Evolutionary conservation across 192 early-diverging fungal genomes (phyloP), one percentile per base, ranked within the genome.

Genomic region (Radiomyces spectabilis): DNA sequence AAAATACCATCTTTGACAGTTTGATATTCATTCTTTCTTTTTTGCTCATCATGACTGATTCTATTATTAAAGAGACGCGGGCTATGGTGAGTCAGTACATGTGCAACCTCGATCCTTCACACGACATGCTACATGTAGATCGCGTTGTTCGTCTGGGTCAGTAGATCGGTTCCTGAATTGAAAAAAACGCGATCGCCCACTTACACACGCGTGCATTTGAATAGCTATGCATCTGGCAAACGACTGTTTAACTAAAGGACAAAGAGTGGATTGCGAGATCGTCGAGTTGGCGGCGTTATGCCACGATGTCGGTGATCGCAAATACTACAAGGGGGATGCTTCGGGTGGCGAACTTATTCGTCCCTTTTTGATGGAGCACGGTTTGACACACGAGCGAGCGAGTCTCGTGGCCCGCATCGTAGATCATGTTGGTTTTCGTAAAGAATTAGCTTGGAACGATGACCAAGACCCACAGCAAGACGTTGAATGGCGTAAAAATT

Each of bases 271-370:
- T 41, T 21, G 71, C 9, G 65, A 82, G 8, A 51, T 86, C 0
- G 82, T 84, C 8, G 79, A 79, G 40, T 53, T 86, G n/a, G 82
- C 84, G 0, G 82, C 80, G 4, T 67, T 86, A 4, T 75, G 84
- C 30, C 84, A 86, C 21, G 82, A 86, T 46, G 78, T 86, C 15
- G 81, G 80, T 8, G 84, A 86, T 56, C 79, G 77, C 26, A 86
- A 86, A 51, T 86, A 84, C 53, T 69, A 71, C 37, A 55, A 80
- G 16, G 62, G 66, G 5, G 61, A 52, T 0, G 63, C 64, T 43
- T 74, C 80, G 0, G 76, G 76, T 41, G 68, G 66, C 3, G 63
- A 72, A 10, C 75, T 86, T 26, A 70, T 86, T 4, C 54, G 57
- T 29, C 41, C 41, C 4, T 73, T 71, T 34, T 38, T 78, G 29